Evolutionary conservation across 495 filamentous ascomycete genomes (phyloP), one percentile per base, ranked within the genome.

Genomic region (Hypoxylon crocopeplum): DNA sequence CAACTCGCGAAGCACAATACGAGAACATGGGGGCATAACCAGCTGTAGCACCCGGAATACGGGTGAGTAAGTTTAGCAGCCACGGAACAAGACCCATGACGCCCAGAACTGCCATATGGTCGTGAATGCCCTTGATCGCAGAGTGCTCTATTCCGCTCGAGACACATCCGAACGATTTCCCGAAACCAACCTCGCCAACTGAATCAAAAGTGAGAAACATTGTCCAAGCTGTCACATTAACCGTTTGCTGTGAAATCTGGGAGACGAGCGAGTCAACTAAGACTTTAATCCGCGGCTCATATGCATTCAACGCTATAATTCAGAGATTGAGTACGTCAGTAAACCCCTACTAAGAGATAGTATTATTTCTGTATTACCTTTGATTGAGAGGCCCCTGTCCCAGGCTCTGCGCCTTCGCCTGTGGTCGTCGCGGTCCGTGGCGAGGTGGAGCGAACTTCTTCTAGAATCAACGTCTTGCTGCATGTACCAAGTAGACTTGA

Each of bases 91-190:
- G 68, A 7, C 56, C 67, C 7, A 74, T 39, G 1, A 70, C 42
- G 2, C 72, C 69, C 21, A 79, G 17, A 2, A 63, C 48, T 7
- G 59, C 47, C 69, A 79, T 71, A 24, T 71, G 69, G 0, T 59
- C 40, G 16, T 69, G 66, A 10, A 79, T 34, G 1, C 56, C 50
- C 8, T 55, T 64, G 15, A 77, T 61, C 1, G 74, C 68, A 2
- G 64, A 71, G 29, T 67, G 60, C 5, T 62, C 48, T 20, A 56
- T 51, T 0, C 61, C 66, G 16, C 46, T 61, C 8, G 66, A 53
- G 3, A 82, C 64, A 75, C 79, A 80, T 25, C 62, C 54, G 29
- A 79, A 77, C 29, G 62, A 46, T 30, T 65, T 52, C 17, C 59
- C 58, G 11, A 67, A 60, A 6, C 67, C 67, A 2, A 65, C 34